Percentiles rank a stretch among this genome's conserved stretches.
Conservation (phyloP, 305 asterid genomes). For the Solanum hybrid region DNA sequence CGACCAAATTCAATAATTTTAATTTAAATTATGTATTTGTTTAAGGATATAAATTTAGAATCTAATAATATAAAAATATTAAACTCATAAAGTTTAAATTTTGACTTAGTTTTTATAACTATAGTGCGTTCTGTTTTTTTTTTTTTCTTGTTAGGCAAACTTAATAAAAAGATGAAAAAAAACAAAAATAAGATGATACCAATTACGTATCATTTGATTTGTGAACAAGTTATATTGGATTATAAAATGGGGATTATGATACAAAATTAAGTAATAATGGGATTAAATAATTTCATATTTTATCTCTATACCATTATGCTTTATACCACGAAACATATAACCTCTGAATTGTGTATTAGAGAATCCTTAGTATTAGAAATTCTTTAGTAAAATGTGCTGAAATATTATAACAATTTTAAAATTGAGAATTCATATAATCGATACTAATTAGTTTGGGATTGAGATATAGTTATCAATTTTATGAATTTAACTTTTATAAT, state of each 20-base stretch:
- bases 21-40: neutral
- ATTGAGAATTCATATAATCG: neutral
- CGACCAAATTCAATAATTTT: rapidly evolving
- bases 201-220: neutral
- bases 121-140: too few relatives aligned
- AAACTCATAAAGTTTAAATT: neutral
- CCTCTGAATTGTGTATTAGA: neutral
- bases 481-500: neutral
- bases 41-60: neutral
- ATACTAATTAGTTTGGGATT: neutral
- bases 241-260: neutral
- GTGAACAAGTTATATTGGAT: neutral
- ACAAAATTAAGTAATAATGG: neutral
- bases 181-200: too few relatives aligned
- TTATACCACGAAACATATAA: neutral
- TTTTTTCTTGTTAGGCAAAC: too few relatives aligned
- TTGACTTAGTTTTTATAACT: too few relatives aligned
- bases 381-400: neutral
- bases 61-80: neutral
- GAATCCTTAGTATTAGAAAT: neutral
- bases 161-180: neutral
- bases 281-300: neutral
- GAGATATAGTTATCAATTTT: neutral
- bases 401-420: neutral
- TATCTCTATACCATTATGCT: neutral